Evolutionary conservation across 1,284 basidiomycete species (phyloP), one percentile per base, ranked within the genome.

Genomic region (Bondarzewia mesenterica): DNA sequence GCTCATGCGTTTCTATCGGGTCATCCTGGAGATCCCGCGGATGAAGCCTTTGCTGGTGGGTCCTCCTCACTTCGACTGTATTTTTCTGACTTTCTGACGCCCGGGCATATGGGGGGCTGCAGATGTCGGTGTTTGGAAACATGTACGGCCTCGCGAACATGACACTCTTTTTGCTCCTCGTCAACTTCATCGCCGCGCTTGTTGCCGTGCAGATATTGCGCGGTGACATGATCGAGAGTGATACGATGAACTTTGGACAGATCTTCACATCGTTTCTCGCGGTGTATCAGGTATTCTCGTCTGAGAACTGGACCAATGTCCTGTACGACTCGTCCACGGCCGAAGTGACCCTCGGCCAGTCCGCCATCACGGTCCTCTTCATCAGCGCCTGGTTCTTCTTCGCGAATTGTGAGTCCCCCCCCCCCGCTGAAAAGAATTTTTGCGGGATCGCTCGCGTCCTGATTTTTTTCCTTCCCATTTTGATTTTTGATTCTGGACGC

Each of bases 121-220:
- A 93, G 90, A 70, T 86, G 6, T 85, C 87, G 1, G 88, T 97
- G 1, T 93, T 97, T 56, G 93, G 94, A 22, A 94, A 93, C 63
- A 83, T 97, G 71, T 85, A 85, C 52, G 93, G 92, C 68, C 72
- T 99, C 29, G 73, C 80, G 26, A 98, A 98, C 75, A 97, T 97
- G 92, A 81, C 90, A 14, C 65, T 95, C 35, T 98, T 99, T 72
- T 75, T 99, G 22, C 69, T 98, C 51, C 69, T 96, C 51, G 85
- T 94, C 68, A 96, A 93, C 63, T 88, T 88, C 56, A 74, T 98
- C 35, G 85, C 85, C 1, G 89, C 93, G 0, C 73, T 99, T 22
- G 77, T 94, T 48, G 82, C 80, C 15, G 75, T 88, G 15, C 87
- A 89, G 59, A 65, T 87, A 25, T 63, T 89, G 26, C 83, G 93